Conservation (phyloP, 1,284 basidiomycete genomes). For the Rhodotorula sp. region DNA sequence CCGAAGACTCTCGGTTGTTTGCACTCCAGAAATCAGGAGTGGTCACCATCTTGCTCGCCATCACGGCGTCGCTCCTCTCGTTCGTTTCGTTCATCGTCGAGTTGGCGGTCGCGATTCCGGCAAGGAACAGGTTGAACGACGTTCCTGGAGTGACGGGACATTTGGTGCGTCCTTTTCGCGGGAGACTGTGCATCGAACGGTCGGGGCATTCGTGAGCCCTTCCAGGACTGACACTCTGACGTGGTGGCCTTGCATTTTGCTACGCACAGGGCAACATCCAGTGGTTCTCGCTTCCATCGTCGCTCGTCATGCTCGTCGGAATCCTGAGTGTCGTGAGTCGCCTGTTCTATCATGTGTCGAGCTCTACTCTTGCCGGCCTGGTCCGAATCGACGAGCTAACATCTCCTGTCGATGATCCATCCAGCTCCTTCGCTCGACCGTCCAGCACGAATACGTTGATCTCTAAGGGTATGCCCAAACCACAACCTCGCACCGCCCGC, state of each 20-base stretch:
- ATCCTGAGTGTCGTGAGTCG: conserved; percentile 25
- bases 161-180: conserved; percentile 18
- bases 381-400: background rate
- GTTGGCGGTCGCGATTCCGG: conserved; percentile 32
- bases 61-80: conserved; percentile 19
- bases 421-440: conserved; percentile 33
- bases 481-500: too few species aligned
- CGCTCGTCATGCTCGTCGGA: conserved; percentile 29
- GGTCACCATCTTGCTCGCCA: conserved; percentile 33
- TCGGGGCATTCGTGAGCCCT: too few species aligned
- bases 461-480: conserved; percentile 7
- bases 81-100: conserved; percentile 30
- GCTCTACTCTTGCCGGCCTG: background rate
- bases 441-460: conserved; percentile 32
- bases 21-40: conserved; percentile 39
- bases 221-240: background rate
- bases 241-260: too few species aligned
- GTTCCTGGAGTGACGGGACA: conserved; percentile 19
- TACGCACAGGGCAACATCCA: conserved; percentile 33
- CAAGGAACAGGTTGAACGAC: conserved; percentile 18
- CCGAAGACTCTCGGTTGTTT: conserved; percentile 27
- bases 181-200: too few species aligned
- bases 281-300: conserved; percentile 35
- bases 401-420: background rate
- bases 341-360: background rate